These are phyloP conservation scores for Nemophila menziesii DNA, from an alignment of 257 asterid species.

Conservation along the genomic window DNA sequence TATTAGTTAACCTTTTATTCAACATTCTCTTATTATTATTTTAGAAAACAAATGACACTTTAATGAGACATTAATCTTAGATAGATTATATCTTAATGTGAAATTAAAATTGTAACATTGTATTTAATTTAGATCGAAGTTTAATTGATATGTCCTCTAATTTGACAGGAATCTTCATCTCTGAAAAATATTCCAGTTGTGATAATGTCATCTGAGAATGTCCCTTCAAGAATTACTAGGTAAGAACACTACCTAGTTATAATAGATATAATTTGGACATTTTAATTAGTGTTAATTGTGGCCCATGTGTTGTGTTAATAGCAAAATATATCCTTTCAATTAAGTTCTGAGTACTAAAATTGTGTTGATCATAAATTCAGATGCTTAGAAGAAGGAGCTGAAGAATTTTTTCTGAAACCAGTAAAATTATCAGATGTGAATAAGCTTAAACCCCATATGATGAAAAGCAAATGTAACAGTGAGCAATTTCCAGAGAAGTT, in stretches of 20 bases:
- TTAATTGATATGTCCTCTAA: too few relatives aligned
- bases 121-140: too few relatives aligned
- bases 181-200: conserved; percentile 84
- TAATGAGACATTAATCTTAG: too few relatives aligned
- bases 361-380: conserved; percentile 19
- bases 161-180: conserved; percentile 68
- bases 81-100: too few relatives aligned
- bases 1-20: too few relatives aligned
- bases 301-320: too few relatives aligned
- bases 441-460: conserved; percentile 72
- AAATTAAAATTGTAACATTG: too few relatives aligned
- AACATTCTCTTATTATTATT: too few relatives aligned
- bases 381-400: conserved; percentile 93
- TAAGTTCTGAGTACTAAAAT: too few relatives aligned
- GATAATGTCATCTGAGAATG: conserved; percentile 95
- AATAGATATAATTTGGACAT: neutral
- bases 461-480: conserved; percentile 34
- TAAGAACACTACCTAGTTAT: conserved; percentile 9
- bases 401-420: conserved; percentile 86
- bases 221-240: conserved; percentile 89
- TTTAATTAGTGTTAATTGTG: too few relatives aligned
- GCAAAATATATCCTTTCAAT: too few relatives aligned
- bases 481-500: conserved; percentile 7
- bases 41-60: too few relatives aligned
- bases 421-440: conserved; percentile 71